Evolutionary conservation across 1,139 yeast genomes (phyloP), one percentile per base, ranked within the genome.

Genomic region (Geotrichum reessii): DNA sequence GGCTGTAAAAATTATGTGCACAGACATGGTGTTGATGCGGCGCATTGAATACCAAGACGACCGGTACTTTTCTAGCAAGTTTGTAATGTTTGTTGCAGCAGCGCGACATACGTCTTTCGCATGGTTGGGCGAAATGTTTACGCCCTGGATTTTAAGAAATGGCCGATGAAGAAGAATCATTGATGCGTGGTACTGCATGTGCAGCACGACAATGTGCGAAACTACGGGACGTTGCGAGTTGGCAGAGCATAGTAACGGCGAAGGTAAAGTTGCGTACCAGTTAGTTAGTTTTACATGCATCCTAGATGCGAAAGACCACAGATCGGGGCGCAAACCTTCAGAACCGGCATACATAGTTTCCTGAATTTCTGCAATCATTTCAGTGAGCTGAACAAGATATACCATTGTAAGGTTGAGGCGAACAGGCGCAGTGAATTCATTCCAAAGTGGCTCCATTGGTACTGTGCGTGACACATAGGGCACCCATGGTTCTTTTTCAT

Each of bases 1-100:
- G 4, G 67, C 67, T 12, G 68, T 63, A 55, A 65, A 65, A 2
- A 63, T 60, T 14, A 64, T 59, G 46, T 65, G 63, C 7, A 64
- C 66, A 14, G 66, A 58, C 31, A 63, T 50, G 31, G 61, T 60
- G 14, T 64, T 63, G 6, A 66, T 64, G 50, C 66, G 53, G 19
- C 64, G 58, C 46, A 65, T 52, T 1, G 65, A 42, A 53, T 65
- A 65, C 55, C 57, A 54, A 17, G 55, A 40, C 46, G 47, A 50
- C 12, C 52, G 54, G 42, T 60, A 59, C 19, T 52, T 52, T 22
- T 56, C 52, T 5, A 60, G 22, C 21, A 60, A 42, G 19, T 48
- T 59, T 17, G 62, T 52, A 8, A 60, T 56, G 28, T 46, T 50
- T n/a, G 54, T 37, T 11, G 62, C 62, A 25, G 62, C 56, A 6